Evolutionary conservation across 257 asterid species (phyloP).

Genomic region (Nyctanthes arbortristis): DNA sequence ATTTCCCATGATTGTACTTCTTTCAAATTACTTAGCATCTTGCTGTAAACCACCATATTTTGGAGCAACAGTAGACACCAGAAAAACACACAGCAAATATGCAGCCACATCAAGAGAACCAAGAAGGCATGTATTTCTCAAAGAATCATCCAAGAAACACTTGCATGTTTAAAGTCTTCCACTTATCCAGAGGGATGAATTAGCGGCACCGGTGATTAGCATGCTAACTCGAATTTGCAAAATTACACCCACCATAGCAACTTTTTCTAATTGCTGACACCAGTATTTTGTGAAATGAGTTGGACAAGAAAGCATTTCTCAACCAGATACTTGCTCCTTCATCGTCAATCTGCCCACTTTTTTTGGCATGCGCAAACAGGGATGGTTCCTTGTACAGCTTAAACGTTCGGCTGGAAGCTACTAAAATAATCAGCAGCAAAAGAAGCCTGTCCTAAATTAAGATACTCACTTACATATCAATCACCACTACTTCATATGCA

Average conservation of each 20-base stretch:
- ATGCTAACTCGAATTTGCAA: conserved; percentile 1
- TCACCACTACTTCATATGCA: neutral
- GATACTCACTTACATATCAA: conserved; percentile 8
- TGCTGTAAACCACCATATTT: conserved; percentile 23
- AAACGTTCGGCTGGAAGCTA: neutral
- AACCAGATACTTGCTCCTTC: neutral
- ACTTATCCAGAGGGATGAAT: conserved; percentile 18
- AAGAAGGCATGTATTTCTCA: conserved; percentile 5
- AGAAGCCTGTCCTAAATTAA: neutral
- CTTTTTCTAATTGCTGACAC: conserved; percentile 16
- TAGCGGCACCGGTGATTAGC: neutral
- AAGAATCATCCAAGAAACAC: conserved; percentile 21
- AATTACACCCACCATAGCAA: neutral
- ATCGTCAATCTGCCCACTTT: neutral
- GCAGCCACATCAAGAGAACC: conserved; percentile 18
- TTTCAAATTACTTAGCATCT: conserved; percentile 16
- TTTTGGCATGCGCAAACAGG: neutral
- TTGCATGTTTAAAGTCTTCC: conserved; percentile 17
- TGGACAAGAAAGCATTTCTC: conserved; percentile 13
- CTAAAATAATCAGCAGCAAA: neutral
- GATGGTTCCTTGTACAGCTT: neutral
- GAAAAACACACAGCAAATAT: conserved; percentile 16
- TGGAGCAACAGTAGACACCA: conserved; percentile 22
- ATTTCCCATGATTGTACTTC: conserved; percentile 15
- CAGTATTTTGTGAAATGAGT: conserved; percentile 8